Percentiles rank a stretch among this genome's conserved stretches.
These are phyloP conservation scores for Aegilops umbellulata DNA, from an alignment of 176 grass and related monocot species.

Conservation along the genomic window DNA sequence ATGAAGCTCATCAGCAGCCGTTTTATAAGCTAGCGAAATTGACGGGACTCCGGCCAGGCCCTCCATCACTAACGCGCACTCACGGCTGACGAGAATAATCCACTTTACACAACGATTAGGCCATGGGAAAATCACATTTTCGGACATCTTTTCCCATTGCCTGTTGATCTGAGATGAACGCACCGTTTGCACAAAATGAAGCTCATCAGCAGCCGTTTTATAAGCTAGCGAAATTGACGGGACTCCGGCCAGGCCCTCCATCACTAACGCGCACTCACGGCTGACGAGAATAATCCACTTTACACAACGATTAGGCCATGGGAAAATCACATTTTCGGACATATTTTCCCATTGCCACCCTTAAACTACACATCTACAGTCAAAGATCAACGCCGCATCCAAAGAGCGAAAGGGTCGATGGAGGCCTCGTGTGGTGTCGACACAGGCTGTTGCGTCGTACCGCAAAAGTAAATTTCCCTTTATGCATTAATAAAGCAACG, in stretches of 20 bases:
- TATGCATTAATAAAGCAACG: too few species aligned
- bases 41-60: not conserved
- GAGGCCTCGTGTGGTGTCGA: too few species aligned
- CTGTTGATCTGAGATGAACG: not conserved
- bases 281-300: not conserved
- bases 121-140: not conserved
- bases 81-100: not conserved
- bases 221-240: not conserved
- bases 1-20: not conserved
- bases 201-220: not conserved
- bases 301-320: not conserved
- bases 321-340: not conserved
- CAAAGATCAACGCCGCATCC: not conserved
- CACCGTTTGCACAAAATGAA: not conserved
- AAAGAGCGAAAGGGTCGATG: too few species aligned
- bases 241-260: not conserved
- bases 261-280: not conserved
- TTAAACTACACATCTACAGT: too few species aligned
- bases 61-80: not conserved
- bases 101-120: not conserved
- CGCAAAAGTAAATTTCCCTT: too few species aligned
- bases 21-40: not conserved
- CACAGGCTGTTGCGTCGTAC: too few species aligned
- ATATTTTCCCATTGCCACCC: not conserved
- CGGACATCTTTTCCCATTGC: not conserved